phyloP scores from a whole-genome alignment of 768 basidiomycete genomes.

The Scleroderma bovista region DNA sequence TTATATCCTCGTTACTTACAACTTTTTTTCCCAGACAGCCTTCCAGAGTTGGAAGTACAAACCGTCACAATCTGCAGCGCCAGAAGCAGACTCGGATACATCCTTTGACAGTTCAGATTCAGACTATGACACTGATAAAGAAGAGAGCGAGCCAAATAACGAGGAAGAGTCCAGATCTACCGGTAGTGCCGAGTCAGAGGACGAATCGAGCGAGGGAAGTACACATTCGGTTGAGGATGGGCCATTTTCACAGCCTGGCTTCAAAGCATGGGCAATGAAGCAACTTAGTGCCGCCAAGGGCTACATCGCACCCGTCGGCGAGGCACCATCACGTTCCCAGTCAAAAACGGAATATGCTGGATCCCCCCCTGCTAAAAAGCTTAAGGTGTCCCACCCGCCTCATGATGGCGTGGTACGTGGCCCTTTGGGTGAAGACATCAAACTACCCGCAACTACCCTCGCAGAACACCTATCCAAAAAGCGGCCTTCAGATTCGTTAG shows the following conservation, averaged over 20 bases:
- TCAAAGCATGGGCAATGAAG: conserved; percentile 87
- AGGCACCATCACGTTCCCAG: conserved; percentile 8
- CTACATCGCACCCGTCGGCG: conserved; percentile 19
- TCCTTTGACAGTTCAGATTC: conserved; percentile 81
- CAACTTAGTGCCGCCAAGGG: conserved; percentile 56
- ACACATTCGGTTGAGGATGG: conserved; percentile 14
- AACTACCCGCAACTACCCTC: conserved; percentile 63
- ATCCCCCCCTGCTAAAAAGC: conserved; percentile 38
- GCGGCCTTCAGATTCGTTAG: neutral
- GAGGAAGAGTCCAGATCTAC: conserved; percentile 9
- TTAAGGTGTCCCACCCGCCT: conserved; percentile 32
- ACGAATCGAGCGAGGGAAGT: conserved; percentile 13
- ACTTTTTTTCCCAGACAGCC: conserved; percentile 23
- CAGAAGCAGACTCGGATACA: conserved; percentile 41
- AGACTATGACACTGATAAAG: conserved; percentile 45
- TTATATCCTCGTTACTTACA: conserved; percentile 2
- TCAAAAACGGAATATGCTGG: conserved; percentile 7
- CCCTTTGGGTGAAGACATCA: conserved; percentile 70
- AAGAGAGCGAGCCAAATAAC: conserved; percentile 1
- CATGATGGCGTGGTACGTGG: conserved; percentile 54
- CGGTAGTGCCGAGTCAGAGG: conserved; percentile 12
- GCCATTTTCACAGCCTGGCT: conserved; percentile 37
- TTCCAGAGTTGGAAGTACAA: conserved; percentile 49
- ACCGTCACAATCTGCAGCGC: conserved; percentile 22
- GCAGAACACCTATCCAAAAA: conserved; percentile 36